Conservation (phyloP, 208 protist genomes). For the Acanthamoeba culbertsoni region DNA sequence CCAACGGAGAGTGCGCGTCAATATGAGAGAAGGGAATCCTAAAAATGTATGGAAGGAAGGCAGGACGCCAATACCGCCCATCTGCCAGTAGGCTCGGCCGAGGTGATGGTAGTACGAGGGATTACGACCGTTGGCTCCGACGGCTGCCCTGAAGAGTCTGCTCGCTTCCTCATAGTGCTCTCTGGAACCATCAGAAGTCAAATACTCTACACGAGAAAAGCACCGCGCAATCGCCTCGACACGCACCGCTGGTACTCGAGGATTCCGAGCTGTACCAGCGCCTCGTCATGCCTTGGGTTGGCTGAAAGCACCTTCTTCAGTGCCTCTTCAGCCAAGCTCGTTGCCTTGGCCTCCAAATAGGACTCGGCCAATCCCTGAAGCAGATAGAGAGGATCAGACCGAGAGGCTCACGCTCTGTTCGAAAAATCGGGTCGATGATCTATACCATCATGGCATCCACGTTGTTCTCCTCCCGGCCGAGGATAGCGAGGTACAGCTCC, state of each 20-base stretch:
- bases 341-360: not conserved
- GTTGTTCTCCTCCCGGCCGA: not conserved
- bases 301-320: not conserved
- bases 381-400: not conserved
- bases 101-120: not conserved
- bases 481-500: not conserved
- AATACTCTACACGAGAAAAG: not conserved
- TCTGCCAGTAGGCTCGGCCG: constrained; percentile 12
- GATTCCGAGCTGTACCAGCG: not conserved
- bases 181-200: not conserved
- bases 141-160: not conserved
- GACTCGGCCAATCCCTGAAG: constrained; percentile 1
- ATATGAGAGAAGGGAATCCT: not conserved
- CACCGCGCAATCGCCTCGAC: too few species aligned
- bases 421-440: not conserved
- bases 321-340: not conserved
- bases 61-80: not conserved
- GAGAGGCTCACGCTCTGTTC: not conserved
- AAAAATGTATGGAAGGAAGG: not conserved
- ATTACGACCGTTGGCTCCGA: not conserved
- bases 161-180: not conserved
- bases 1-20: not conserved
- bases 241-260: not conserved
- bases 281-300: constrained; percentile 15
- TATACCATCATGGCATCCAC: not conserved